phyloP scores from a whole-genome alignment of 768 basidiomycete species.

The Suillus decipiens region DNA sequence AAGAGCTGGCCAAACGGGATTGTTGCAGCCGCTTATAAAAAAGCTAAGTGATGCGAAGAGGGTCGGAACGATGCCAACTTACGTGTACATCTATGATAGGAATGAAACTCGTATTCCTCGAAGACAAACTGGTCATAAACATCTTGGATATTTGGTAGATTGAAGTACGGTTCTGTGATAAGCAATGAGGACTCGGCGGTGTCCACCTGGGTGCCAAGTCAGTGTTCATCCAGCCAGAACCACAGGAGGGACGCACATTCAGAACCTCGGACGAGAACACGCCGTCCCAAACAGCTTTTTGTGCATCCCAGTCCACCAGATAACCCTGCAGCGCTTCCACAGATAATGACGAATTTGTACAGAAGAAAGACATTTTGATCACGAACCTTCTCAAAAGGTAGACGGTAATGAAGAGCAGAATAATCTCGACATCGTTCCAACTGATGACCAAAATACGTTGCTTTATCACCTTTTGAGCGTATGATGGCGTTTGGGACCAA shows the following conservation, averaged over 20 bases:
- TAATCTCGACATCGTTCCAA: conserved; percentile 75
- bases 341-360: conserved; percentile 13
- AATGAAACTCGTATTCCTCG: conserved; percentile 92
- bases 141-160: conserved; percentile 88
- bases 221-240: conserved; percentile 9
- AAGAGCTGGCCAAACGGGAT: conserved; percentile 79
- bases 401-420: conserved; percentile 76
- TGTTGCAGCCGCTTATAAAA: conserved; percentile 70
- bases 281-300: conserved; percentile 94
- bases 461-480: conserved; percentile 81
- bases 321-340: conserved; percentile 64
- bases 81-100: conserved; percentile 84
- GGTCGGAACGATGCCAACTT: conserved; percentile 36
- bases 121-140: conserved; percentile 95
- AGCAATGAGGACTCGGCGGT: conserved; percentile 73
- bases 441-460: conserved; percentile 86
- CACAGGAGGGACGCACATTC: conserved; percentile 45
- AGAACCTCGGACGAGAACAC: conserved; percentile 75
- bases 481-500: conserved; percentile 81
- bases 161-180: conserved; percentile 94
- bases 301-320: conserved; percentile 92
- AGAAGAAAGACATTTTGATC: conserved; percentile 6
- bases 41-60: conserved; percentile 24
- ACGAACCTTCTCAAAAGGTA: conserved; percentile 86
- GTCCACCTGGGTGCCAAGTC: conserved; percentile 55